These are phyloP conservation scores for Saccharomyces hybrid DNA, from an alignment of 1,139 yeast genomes.

Conservation along the genomic window DNA sequence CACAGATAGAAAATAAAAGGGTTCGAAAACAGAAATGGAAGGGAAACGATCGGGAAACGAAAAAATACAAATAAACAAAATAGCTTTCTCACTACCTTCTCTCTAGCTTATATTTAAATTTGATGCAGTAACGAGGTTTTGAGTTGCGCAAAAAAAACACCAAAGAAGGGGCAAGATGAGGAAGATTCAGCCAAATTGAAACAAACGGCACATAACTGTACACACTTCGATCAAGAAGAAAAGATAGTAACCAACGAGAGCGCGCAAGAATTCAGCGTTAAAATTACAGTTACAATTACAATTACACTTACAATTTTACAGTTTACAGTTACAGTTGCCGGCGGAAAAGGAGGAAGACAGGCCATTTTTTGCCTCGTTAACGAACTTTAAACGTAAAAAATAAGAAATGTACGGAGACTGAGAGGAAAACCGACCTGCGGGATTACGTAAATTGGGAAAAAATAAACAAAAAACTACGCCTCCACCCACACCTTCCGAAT, in stretches of 20 bases:
- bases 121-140: constrained; percentile 1
- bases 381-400: neutral
- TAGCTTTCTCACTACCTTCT: neutral
- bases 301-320: neutral
- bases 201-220: neutral
- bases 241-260: neutral
- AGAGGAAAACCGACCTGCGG: constrained; percentile 1
- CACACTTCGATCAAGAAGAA: neutral
- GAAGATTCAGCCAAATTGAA: neutral
- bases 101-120: neutral
- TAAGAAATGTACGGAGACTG: neutral
- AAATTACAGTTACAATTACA: neutral
- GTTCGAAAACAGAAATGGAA: neutral
- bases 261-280: neutral
- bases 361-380: neutral
- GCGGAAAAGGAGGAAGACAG: neutral
- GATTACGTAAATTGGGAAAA: neutral
- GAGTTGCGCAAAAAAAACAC: neutral
- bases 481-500: neutral
- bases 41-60: neutral
- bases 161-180: neutral
- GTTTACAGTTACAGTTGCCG: neutral
- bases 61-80: neutral
- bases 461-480: neutral
- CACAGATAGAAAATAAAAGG: neutral